Percentiles rank a stretch among this genome's conserved stretches.
phyloP scores from a whole-genome alignment of 2,329 filamentous ascomycete species.

The Botryosphaeria dothidea region DNA sequence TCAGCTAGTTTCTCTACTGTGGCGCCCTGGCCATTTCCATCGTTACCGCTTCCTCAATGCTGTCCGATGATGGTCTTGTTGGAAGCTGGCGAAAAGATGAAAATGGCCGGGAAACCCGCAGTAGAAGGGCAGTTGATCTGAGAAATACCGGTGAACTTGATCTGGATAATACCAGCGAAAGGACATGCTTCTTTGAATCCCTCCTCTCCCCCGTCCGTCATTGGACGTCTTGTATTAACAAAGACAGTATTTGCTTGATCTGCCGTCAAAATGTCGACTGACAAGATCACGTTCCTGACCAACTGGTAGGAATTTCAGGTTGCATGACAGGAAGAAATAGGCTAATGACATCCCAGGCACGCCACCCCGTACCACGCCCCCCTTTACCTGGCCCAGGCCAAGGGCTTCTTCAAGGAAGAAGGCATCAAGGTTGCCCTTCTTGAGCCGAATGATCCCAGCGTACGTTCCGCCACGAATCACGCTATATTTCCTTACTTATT shows the following conservation, averaged over 20 bases:
- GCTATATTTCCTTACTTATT: background rate
- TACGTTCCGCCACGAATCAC: slow-evolving; percentile 36
- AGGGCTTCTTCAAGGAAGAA: slow-evolving; percentile 73
- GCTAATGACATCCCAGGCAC: slow-evolving; percentile 56
- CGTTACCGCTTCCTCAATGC: slow-evolving; percentile 19
- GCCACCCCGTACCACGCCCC: slow-evolving; percentile 80
- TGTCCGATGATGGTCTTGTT: background rate
- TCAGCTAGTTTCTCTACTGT: slow-evolving; percentile 22
- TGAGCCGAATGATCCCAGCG: slow-evolving; percentile 75
- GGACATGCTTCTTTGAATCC: slow-evolving; percentile 72
- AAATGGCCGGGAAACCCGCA: slow-evolving; percentile 19
- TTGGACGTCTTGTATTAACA: slow-evolving; percentile 49
- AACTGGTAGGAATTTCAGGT: slow-evolving; percentile 63
- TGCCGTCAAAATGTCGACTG: slow-evolving; percentile 69
- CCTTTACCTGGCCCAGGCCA: slow-evolving; percentile 73
- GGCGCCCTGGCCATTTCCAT: slow-evolving; percentile 4
- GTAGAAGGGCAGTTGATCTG: slow-evolving; percentile 54
- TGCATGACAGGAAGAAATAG: slow-evolving; percentile 15
- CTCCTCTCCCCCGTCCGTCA: slow-evolving; percentile 29
- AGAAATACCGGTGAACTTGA: slow-evolving; percentile 84
- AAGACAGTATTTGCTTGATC: slow-evolving; percentile 47
- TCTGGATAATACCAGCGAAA: slow-evolving; percentile 87
- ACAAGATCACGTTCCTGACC: slow-evolving; percentile 82
- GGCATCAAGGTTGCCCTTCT: slow-evolving; percentile 76
- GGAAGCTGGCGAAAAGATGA: slow-evolving; percentile 24